These are phyloP conservation scores for Globisporangium nodosum DNA, from an alignment of 352 stramenopile species.

Conservation along the genomic window DNA sequence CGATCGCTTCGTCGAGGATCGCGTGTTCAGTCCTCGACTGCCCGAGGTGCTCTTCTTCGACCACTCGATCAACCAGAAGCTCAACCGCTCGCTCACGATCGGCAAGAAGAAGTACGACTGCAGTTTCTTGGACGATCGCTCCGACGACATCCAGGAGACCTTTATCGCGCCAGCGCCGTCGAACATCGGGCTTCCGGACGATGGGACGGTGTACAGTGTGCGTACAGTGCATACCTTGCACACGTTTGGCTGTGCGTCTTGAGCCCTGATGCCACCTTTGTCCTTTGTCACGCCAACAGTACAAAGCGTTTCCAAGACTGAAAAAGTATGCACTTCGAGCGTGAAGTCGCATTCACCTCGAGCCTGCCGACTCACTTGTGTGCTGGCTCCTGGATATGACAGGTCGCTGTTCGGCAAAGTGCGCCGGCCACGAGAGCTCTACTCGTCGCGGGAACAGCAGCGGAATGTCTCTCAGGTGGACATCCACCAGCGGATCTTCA, in stretches of 20 bases:
- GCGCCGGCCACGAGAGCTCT: constrained; percentile 68
- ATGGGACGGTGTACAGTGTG: constrained; percentile 73
- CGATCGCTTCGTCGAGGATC: constrained; percentile 78
- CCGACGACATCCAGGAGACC: constrained; percentile 74
- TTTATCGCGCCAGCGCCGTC: constrained; percentile 78
- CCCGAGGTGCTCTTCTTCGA: constrained; percentile 82
- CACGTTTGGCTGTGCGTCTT: neutral
- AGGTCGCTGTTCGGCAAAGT: constrained; percentile 71
- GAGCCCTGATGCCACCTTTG: neutral
- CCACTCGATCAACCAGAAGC: constrained; percentile 83
- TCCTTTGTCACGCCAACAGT: constrained; percentile 25
- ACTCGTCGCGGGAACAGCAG: constrained; percentile 62
- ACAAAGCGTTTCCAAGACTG: constrained; percentile 73
- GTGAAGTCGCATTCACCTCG: neutral
- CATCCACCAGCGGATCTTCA: constrained; percentile 71
- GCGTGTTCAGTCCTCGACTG: constrained; percentile 53
- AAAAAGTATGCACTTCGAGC: constrained; percentile 46
- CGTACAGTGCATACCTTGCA: constrained; percentile 1
- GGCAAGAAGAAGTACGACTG: constrained; percentile 84
- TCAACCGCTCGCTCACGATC: constrained; percentile 68
- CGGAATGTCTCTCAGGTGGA: constrained; percentile 68
- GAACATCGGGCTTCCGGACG: constrained; percentile 72
- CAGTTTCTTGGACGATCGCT: constrained; percentile 72
- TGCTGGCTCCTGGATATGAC: neutral
- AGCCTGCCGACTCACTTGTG: neutral